Evolutionary conservation across 768 basidiomycete genomes (phyloP).

Genomic region (Serendipita sp.): DNA sequence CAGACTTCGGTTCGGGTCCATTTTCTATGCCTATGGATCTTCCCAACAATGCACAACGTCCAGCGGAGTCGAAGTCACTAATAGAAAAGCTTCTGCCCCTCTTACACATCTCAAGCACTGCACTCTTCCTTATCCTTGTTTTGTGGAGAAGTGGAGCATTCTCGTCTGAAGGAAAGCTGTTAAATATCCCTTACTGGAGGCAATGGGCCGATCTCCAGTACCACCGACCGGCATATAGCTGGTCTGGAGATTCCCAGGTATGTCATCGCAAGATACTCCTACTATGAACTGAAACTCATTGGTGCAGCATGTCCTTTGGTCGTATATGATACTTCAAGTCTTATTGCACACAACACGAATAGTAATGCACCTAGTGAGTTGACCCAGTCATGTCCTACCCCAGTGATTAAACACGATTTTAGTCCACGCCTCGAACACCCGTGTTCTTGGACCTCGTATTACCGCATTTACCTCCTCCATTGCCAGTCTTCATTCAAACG

Average conservation of each 20-base stretch:
- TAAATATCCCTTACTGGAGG: slow-evolving; percentile 24
- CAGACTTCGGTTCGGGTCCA: not conserved
- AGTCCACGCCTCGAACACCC: slow-evolving; percentile 48
- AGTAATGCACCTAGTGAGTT: slow-evolving; percentile 49
- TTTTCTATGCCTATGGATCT: not conserved
- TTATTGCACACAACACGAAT: slow-evolving; percentile 56
- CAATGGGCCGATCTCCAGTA: slow-evolving; percentile 47
- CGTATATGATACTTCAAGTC: slow-evolving; percentile 56
- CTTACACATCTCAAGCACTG: slow-evolving; percentile 47
- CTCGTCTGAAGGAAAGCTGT: not conserved
- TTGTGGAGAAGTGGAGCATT: slow-evolving; percentile 39
- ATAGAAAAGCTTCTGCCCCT: slow-evolving; percentile 49
- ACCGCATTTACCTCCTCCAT: slow-evolving; percentile 47
- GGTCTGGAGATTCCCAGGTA: slow-evolving; percentile 35
- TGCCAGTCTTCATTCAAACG: slow-evolving; percentile 47
- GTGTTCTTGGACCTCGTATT: slow-evolving; percentile 42
- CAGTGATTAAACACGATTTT: not conserved
- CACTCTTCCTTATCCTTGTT: slow-evolving; percentile 52
- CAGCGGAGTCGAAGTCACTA: slow-evolving; percentile 23
- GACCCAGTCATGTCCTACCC: not conserved
- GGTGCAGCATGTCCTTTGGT: slow-evolving; percentile 66
- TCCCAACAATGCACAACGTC: not conserved
- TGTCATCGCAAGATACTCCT: slow-evolving; percentile 31
- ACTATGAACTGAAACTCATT: not conserved
- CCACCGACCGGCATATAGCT: slow-evolving; percentile 22